These are phyloP conservation scores for Hyphodiscus sp. DNA, from an alignment of 2,329 filamentous ascomycete genomes.

Conservation along the genomic window DNA sequence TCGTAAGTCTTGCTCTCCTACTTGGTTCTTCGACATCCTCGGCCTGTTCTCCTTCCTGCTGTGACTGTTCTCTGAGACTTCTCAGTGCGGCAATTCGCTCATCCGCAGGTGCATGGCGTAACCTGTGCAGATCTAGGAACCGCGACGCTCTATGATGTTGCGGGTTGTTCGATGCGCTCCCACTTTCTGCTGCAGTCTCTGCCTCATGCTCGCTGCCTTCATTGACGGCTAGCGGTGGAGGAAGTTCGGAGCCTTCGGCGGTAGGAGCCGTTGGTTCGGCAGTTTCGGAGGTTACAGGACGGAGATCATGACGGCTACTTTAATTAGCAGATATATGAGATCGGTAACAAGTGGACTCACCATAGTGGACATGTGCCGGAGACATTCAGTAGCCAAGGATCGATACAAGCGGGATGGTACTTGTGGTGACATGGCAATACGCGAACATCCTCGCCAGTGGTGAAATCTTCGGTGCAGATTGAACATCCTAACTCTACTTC, in stretches of 20 bases:
- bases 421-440: conserved; percentile 63
- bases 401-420: conserved; percentile 61
- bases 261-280: not conserved
- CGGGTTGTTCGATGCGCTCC: conserved; percentile 28
- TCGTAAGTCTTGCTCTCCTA: conserved; percentile 24
- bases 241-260: conserved; percentile 15
- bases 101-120: conserved; percentile 53
- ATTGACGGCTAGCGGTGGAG: conserved; percentile 23
- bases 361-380: conserved; percentile 64
- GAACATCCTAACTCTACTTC: conserved; percentile 46
- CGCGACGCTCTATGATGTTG: conserved; percentile 43
- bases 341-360: conserved; percentile 37
- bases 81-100: conserved; percentile 57
- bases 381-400: conserved; percentile 64
- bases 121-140: conserved; percentile 48
- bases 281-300: conserved; percentile 21
- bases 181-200: conserved; percentile 26
- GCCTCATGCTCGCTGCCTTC: conserved; percentile 3
- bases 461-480: conserved; percentile 66
- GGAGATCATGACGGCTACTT: conserved; percentile 32
- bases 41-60: conserved; percentile 9
- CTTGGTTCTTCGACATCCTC: conserved; percentile 20
- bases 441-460: conserved; percentile 58
- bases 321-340: not conserved
- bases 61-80: conserved; percentile 37